These are phyloP conservation scores for Astrothelium subdiscretum DNA, from an alignment of 495 filamentous ascomycete genomes.

Conservation along the genomic window DNA sequence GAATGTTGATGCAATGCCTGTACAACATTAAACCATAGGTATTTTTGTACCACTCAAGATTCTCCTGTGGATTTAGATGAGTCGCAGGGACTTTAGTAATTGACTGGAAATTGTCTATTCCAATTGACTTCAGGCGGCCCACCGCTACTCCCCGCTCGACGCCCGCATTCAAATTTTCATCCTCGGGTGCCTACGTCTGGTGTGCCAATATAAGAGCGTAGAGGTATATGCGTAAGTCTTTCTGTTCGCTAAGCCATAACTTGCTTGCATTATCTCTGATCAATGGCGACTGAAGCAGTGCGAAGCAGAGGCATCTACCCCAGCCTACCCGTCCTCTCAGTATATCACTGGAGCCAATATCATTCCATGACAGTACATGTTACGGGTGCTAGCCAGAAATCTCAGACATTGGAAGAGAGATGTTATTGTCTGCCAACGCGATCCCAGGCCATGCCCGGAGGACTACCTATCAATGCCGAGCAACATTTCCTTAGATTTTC, in stretches of 20 bases:
- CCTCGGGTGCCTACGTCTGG: too few relatives aligned
- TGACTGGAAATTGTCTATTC: too few relatives aligned
- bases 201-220: too few relatives aligned
- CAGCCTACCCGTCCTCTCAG: slow-evolving; percentile 36
- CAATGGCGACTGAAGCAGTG: slow-evolving; percentile 11
- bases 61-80: too few relatives aligned
- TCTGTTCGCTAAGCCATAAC: neutral
- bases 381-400: slow-evolving; percentile 31
- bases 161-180: too few relatives aligned
- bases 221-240: neutral
- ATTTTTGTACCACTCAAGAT: too few relatives aligned
- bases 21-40: too few relatives aligned
- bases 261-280: neutral
- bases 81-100: too few relatives aligned
- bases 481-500: slow-evolving; percentile 38
- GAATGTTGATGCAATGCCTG: too few relatives aligned
- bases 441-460: slow-evolving; percentile 26
- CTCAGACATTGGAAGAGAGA: slow-evolving; percentile 38
- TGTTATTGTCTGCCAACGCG: slow-evolving; percentile 38
- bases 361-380: slow-evolving; percentile 39
- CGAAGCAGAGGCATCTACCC: slow-evolving; percentile 31
- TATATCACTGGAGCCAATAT: slow-evolving; percentile 41
- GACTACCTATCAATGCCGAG: slow-evolving; percentile 27
- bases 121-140: too few relatives aligned
- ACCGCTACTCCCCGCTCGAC: too few relatives aligned